Evolutionary conservation across 352 stramenopile species (phyloP), one percentile per base, ranked within the genome.

Genomic region (Globisporangium radiosum): DNA sequence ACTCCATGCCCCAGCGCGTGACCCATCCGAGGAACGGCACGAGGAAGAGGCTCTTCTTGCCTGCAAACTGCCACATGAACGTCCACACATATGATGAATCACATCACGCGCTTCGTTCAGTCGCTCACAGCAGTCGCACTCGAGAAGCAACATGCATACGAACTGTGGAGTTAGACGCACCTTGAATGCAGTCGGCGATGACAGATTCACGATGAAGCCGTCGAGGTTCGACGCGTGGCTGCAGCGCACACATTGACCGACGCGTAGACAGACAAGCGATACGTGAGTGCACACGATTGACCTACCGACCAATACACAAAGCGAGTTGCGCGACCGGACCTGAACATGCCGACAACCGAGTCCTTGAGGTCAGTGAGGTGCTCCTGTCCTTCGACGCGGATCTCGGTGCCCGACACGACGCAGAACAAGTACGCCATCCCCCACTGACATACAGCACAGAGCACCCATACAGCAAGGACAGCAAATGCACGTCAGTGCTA

Each of bases 1-100:
- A 92, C 56, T 79, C 78, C 57, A 90, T 90, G 58, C 66, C 72
- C 85, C 85, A 94, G 37, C 82, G 82, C 47, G 80, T 60, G 5
- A 67, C 66, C 85, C 85, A 94, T 37, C 85, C 85, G 7, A 90
- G 68, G 47, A 90, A 87, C 11, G 85, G 85, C 53, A 94, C 59
- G 51, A 94, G 65, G 54, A 94, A 94, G 13, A 94, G 56, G 54
- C 77, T 90, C 65, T 92, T 92, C 71, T 94, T 94, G n/a, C 68
- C 85, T 15, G 81, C 84, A 63, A 89, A 92, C 75, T 87, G 14
- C 5, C n/a, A 17, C 3, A n/a, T 62, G 4, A 5, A 52, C 43
- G 3, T 45, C 4, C 25, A 3, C 25, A 33, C 25, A 33, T 33
- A 33, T 33, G 3, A 33, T 33, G 25, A 33, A 33, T 33, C 25